Conservation (phyloP, 139 green algal genomes). For the Chlamydomonas sphaeroides region DNA sequence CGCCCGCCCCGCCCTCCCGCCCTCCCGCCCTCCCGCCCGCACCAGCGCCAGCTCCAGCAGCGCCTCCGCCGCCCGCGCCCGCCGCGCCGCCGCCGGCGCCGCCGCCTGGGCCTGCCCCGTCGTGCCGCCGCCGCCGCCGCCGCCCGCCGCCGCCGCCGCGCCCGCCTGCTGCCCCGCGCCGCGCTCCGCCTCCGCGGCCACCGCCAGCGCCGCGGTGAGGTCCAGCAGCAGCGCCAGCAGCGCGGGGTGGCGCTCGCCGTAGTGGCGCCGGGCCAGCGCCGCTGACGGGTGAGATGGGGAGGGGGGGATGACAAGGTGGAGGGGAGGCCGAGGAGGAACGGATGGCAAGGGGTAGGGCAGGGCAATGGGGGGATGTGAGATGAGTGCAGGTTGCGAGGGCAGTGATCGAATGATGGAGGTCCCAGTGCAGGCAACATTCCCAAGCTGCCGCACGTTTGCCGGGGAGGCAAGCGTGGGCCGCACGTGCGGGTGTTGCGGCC, state of each 20-base stretch:
- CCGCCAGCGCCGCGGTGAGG: conserved; percentile 31
- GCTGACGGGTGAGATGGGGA: too few relatives aligned
- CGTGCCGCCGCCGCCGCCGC: background rate
- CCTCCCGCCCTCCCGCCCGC: background rate
- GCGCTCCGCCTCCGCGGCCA: background rate
- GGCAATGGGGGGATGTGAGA: too few relatives aligned
- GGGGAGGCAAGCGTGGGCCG: too few relatives aligned
- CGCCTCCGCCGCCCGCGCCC: conserved; percentile 5
- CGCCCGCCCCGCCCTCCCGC: too few relatives aligned
- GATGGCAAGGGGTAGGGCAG: too few relatives aligned
- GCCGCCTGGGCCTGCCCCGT: background rate
- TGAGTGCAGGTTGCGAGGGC: too few relatives aligned
- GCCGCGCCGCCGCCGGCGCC: background rate
- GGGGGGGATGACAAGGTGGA: too few relatives aligned
- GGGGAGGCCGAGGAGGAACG: too few relatives aligned
- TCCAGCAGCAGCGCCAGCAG: conserved; percentile 53
- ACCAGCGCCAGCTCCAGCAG: conserved; percentile 15
- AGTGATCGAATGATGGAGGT: too few relatives aligned
- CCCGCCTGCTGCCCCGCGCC: background rate
- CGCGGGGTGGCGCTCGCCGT: conserved; percentile 26
- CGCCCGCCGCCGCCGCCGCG: background rate
- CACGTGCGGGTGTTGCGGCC: too few relatives aligned
- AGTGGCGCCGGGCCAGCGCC: conserved; percentile 28
- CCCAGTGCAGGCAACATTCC: too few relatives aligned
- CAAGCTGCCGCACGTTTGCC: background rate